Evolutionary conservation across 768 basidiomycete species (phyloP).

Genomic region (Rhodotorula paludigena): DNA sequence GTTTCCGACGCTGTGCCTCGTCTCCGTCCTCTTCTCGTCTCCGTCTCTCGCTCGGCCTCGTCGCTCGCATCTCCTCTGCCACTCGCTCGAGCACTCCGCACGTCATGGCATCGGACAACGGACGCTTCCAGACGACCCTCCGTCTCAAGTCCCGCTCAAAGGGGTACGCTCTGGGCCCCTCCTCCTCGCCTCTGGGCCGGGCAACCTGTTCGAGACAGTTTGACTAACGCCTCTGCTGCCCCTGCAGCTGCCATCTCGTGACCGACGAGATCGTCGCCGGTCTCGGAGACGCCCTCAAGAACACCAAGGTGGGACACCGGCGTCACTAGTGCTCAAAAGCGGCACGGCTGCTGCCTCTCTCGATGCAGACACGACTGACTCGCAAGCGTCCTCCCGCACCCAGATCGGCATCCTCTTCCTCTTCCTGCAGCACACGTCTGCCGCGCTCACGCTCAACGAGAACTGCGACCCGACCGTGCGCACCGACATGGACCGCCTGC

Average conservation of each 20-base stretch:
- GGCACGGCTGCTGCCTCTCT: too few species aligned
- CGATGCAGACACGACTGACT: too few species aligned
- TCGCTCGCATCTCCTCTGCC: background rate
- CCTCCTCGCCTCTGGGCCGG: too few species aligned
- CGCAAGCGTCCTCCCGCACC: background rate
- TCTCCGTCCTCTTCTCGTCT: background rate
- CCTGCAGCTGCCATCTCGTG: slow-evolving; percentile 63
- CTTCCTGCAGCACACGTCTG: slow-evolving; percentile 79
- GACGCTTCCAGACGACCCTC: slow-evolving; percentile 24
- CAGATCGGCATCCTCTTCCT: slow-evolving; percentile 83
- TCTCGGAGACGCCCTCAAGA: slow-evolving; percentile 64
- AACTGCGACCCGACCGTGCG: slow-evolving; percentile 51
- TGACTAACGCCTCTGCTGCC: too few species aligned
- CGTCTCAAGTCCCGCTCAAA: slow-evolving; percentile 18
- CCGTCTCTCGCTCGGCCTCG: background rate
- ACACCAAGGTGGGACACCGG: slow-evolving; percentile 58
- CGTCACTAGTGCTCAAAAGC: too few species aligned
- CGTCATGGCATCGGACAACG: background rate
- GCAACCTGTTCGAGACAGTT: too few species aligned
- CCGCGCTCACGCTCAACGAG: slow-evolving; percentile 78
- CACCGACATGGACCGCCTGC: slow-evolving; percentile 88
- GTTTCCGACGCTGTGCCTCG: too few species aligned
- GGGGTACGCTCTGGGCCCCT: background rate
- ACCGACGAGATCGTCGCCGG: slow-evolving; percentile 67
- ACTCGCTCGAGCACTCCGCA: background rate